A percentile compares a stretch with the other conserved stretches of the same genome.
phyloP scores from a whole-genome alignment of 768 basidiomycete species.

The Rhizopogon salebrosus region DNA sequence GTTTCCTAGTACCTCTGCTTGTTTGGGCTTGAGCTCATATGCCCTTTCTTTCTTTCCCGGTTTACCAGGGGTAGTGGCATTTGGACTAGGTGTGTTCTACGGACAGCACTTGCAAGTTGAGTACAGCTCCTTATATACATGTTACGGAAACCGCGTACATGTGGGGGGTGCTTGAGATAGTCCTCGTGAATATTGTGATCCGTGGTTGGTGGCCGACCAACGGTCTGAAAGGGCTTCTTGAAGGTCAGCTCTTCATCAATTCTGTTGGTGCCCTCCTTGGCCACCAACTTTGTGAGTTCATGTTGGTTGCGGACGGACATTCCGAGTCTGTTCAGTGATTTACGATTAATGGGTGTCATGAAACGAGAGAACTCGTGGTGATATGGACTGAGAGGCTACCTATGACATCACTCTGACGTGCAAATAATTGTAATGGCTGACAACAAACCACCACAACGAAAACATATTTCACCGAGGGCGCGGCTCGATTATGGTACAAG shows the following conservation, averaged over 20 bases:
- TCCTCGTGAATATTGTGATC: conserved; percentile 32
- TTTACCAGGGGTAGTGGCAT: conserved; percentile 3
- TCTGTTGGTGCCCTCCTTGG: conserved; percentile 2
- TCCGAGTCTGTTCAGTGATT: background rate
- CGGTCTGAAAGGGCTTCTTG: conserved; percentile 26
- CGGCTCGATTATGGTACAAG: too few species aligned
- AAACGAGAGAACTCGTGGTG: background rate
- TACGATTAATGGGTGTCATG: background rate
- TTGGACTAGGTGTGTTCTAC: conserved; percentile 13
- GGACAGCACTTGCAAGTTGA: background rate
- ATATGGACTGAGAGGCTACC: background rate
- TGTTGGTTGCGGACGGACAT: conserved; percentile 5
- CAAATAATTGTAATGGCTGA: too few species aligned
- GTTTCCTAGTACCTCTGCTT: conserved; percentile 16
- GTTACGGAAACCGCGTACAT: conserved; percentile 11
- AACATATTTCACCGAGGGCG: too few species aligned
- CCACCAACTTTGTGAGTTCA: conserved; percentile 6
- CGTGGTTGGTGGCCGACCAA: conserved; percentile 18
- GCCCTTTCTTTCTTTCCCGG: conserved; percentile 20
- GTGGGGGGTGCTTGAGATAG: conserved; percentile 25
- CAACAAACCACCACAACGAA: too few species aligned
- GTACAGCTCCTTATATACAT: background rate
- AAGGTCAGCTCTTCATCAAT: conserved; percentile 13
- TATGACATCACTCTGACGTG: conserved; percentile 1
- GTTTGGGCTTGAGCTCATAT: conserved; percentile 5